Conservation (phyloP, 768 basidiomycete species). For the Kwoniella sp. region DNA sequence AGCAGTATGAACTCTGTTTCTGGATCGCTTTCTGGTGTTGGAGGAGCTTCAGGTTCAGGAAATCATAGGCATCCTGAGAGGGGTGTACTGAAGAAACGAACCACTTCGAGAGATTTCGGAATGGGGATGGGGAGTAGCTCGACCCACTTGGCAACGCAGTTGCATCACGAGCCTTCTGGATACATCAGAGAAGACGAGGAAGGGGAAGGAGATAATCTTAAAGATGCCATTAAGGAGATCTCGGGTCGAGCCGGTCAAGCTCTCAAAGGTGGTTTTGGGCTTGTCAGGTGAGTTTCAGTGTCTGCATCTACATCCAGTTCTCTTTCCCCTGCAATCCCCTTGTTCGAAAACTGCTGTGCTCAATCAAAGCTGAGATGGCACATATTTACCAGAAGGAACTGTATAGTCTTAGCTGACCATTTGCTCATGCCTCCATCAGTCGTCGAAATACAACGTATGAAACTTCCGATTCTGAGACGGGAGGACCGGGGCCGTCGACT, state of each 20-base stretch:
- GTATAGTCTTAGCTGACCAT: slow-evolving; percentile 2
- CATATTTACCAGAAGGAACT: too few relatives aligned
- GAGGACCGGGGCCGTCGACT: slow-evolving; percentile 33
- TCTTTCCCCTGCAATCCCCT: too few relatives aligned
- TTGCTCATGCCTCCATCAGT: slow-evolving; percentile 8
- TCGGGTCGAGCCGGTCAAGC: slow-evolving; percentile 39
- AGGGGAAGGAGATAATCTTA: slow-evolving; percentile 22
- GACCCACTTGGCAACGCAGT: not conserved
- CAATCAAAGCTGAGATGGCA: too few relatives aligned
- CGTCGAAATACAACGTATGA: slow-evolving; percentile 36
- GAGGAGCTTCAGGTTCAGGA: not conserved
- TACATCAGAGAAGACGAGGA: slow-evolving; percentile 22
- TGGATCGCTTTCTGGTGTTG: not conserved
- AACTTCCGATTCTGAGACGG: slow-evolving; percentile 45
- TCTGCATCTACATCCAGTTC: not conserved
- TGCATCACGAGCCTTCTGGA: slow-evolving; percentile 2
- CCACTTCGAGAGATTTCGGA: slow-evolving; percentile 25
- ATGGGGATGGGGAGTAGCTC: not conserved
- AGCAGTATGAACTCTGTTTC: slow-evolving; percentile 9
- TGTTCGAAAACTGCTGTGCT: too few relatives aligned
- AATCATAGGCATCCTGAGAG: slow-evolving; percentile 11
- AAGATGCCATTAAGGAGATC: slow-evolving; percentile 32
- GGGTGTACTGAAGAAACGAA: slow-evolving; percentile 18
- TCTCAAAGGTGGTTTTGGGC: slow-evolving; percentile 39
- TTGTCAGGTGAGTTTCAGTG: slow-evolving; percentile 28